phyloP scores from a whole-genome alignment of 2,329 filamentous ascomycete genomes.

The Ophiostoma novo-ulmi region DNA sequence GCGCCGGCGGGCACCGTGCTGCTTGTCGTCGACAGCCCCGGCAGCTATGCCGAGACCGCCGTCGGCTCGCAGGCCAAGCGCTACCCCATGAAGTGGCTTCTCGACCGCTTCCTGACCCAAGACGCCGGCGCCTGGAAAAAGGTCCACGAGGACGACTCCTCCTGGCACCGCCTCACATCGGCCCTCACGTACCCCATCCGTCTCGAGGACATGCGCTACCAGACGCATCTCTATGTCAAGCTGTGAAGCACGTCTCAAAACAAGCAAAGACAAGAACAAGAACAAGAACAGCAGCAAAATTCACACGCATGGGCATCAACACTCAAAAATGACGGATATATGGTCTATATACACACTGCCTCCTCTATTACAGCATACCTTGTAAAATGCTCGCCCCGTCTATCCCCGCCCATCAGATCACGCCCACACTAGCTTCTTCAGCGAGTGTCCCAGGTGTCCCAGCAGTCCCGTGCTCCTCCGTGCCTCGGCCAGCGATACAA shows the following conservation, averaged over 20 bases:
- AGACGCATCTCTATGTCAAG: constrained; percentile 74
- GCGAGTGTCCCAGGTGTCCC: constrained; percentile 79
- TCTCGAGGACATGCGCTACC: constrained; percentile 92
- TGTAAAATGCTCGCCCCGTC: not conserved
- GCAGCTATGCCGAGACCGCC: constrained; percentile 80
- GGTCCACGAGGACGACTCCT: constrained; percentile 67
- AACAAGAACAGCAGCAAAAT: not conserved
- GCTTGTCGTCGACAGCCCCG: constrained; percentile 86
- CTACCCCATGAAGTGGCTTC: constrained; percentile 91
- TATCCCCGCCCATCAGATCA: constrained; percentile 28
- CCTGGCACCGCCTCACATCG: constrained; percentile 74
- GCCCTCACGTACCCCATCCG: constrained; percentile 72
- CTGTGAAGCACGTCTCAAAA: not conserved
- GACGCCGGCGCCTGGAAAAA: constrained; percentile 60
- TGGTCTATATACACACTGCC: not conserved
- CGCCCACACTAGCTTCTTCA: constrained; percentile 92
- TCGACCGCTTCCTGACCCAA: constrained; percentile 72
- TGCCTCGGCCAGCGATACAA: constrained; percentile 80
- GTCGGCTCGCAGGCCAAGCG: constrained; percentile 58
- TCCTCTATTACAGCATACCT: not conserved
- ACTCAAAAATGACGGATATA: not conserved
- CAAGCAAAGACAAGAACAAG: not conserved
- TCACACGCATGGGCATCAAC: not conserved
- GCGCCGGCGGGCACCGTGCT: constrained; percentile 60
- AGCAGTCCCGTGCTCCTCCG: constrained; percentile 80